phyloP scores from a whole-genome alignment of 805 yeast genomes.

The Cyberlindnera euphorbiae region DNA sequence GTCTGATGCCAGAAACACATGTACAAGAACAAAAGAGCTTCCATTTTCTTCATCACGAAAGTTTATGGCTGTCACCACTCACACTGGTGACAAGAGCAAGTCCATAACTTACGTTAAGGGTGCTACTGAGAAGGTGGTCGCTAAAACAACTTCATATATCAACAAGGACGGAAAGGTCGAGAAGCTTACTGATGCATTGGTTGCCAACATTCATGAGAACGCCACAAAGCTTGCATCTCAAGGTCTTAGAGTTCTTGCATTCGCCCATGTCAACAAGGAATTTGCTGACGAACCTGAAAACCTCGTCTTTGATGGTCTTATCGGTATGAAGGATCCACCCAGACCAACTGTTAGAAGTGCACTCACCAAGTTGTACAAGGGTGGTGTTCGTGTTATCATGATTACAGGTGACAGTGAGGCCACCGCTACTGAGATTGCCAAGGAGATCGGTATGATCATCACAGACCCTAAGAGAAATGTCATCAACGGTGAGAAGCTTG shows the following conservation, averaged over 20 bases:
- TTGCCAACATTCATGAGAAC: slow-evolving; percentile 44
- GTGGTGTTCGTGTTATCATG: slow-evolving; percentile 98
- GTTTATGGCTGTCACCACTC: slow-evolving; percentile 80
- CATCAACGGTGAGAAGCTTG: slow-evolving; percentile 81
- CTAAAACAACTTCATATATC: slow-evolving; percentile 53
- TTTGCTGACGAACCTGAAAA: slow-evolving; percentile 46
- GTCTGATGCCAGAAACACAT: slow-evolving; percentile 61
- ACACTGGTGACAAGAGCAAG: slow-evolving; percentile 53
- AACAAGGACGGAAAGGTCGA: slow-evolving; percentile 55
- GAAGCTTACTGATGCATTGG: slow-evolving; percentile 50
- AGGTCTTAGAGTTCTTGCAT: slow-evolving; percentile 82
- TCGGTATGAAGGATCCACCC: slow-evolving; percentile 98
- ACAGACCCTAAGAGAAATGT: slow-evolving; percentile 60
- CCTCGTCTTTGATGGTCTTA: slow-evolving; percentile 74
- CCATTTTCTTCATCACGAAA: slow-evolving; percentile 85
- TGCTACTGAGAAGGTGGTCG: slow-evolving; percentile 74
- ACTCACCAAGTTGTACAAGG: slow-evolving; percentile 69
- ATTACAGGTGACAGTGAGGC: slow-evolving; percentile 92
- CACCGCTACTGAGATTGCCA: slow-evolving; percentile 82
- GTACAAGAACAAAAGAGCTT: slow-evolving; percentile 60
- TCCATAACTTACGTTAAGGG: slow-evolving; percentile 76
- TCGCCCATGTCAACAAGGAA: slow-evolving; percentile 51
- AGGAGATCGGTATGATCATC: slow-evolving; percentile 84
- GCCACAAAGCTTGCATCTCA: slow-evolving; percentile 68
- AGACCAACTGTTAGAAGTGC: slow-evolving; percentile 79